Conservation (phyloP, 2,329 filamentous ascomycete genomes). For the Sporothrix luriei region DNA sequence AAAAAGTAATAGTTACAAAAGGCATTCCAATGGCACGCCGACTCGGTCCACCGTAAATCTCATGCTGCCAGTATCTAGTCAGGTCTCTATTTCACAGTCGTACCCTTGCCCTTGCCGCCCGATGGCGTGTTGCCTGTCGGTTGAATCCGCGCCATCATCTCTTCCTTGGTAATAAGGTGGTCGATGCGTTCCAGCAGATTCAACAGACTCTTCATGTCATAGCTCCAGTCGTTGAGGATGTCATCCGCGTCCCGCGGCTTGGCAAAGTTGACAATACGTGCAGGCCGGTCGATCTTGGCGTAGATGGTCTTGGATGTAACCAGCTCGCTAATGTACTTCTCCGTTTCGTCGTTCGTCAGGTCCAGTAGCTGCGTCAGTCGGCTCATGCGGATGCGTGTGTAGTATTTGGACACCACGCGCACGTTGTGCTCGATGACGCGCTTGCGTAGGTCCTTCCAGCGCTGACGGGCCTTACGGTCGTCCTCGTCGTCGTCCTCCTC, state of each 20-base stretch:
- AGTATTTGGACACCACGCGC: conserved; percentile 96
- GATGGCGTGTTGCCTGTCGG: conserved; percentile 52
- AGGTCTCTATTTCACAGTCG: conserved; percentile 43
- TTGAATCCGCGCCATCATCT: conserved; percentile 99
- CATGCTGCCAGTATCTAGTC: background rate
- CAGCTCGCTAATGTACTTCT: conserved; percentile 97
- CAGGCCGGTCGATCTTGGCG: conserved; percentile 94
- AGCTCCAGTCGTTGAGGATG: conserved; percentile 96
- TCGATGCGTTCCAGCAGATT: conserved; percentile 85
- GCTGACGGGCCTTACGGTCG: conserved; percentile 78
- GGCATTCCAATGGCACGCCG: background rate
- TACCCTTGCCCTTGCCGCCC: conserved; percentile 45
- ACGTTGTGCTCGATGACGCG: conserved; percentile 99
- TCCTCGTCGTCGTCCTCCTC: conserved; percentile 64
- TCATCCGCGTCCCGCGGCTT: conserved; percentile 95
- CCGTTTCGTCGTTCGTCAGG: conserved; percentile 90
- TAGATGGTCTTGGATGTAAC: conserved; percentile 98
- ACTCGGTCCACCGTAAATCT: background rate
- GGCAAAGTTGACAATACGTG: conserved; percentile 88
- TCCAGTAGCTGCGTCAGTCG: conserved; percentile 90
- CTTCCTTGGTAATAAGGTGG: conserved; percentile 98
- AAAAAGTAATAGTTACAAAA: conserved; percentile 11
- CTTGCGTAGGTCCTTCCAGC: conserved; percentile 95
- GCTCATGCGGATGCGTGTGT: conserved; percentile 92
- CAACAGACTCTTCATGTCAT: conserved; percentile 76